phyloP scores from a whole-genome alignment of 2,329 filamentous ascomycete genomes.

The Trichoderma gracile region DNA sequence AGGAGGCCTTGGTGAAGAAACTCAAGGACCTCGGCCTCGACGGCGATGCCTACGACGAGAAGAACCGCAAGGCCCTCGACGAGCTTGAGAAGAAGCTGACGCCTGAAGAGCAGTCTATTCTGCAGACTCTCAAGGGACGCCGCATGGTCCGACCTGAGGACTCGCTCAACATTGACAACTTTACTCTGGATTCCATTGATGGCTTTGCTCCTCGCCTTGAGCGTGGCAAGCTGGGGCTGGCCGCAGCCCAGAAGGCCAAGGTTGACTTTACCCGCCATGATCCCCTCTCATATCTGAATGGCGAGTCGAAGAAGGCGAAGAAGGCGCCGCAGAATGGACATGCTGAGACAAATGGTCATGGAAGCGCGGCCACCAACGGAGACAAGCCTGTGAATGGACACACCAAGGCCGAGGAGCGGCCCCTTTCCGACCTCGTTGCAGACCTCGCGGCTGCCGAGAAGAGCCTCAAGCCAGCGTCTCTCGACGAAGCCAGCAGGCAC shows the following conservation, averaged over 20 bases:
- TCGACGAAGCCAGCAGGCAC: conserved; percentile 22
- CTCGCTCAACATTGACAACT: conserved; percentile 38
- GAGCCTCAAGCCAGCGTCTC: not conserved
- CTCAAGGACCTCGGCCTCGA: conserved; percentile 15
- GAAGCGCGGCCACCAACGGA: not conserved
- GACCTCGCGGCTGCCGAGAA: not conserved
- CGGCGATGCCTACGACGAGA: not conserved
- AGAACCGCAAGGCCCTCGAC: conserved; percentile 9
- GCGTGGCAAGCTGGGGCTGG: not conserved
- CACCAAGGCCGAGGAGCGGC: not conserved
- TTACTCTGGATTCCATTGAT: conserved; percentile 34
- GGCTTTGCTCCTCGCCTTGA: conserved; percentile 28
- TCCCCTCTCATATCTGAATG: not conserved
- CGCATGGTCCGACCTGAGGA: conserved; percentile 38
- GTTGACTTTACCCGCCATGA: not conserved
- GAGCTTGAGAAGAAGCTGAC: conserved; percentile 27
- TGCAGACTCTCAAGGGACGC: conserved; percentile 36
- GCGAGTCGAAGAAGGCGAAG: not conserved
- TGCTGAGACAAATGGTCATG: not conserved
- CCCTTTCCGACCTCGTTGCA: not conserved
- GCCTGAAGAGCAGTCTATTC: conserved; percentile 31
- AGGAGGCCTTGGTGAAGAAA: conserved; percentile 28
- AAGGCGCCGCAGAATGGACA: not conserved
- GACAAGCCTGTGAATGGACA: not conserved
- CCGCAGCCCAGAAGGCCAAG: not conserved